These are phyloP conservation scores for Martensiomyces pterosporus DNA, from an alignment of 192 early-diverging fungal species.

Conservation along the genomic window DNA sequence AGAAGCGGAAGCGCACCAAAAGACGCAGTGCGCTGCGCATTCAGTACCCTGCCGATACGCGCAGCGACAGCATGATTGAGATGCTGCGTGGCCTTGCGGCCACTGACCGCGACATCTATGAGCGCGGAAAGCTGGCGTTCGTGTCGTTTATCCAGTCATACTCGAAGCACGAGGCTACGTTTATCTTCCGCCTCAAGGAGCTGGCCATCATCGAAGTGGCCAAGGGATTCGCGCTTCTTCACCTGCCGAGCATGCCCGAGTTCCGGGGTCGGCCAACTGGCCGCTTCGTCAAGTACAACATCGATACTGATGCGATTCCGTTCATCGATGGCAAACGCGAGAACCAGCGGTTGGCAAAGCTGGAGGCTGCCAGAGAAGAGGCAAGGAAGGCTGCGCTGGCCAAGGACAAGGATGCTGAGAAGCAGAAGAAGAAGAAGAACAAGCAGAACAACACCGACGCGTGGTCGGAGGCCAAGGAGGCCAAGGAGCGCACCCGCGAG, in stretches of 20 bases:
- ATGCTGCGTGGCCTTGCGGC: conserved; percentile 55
- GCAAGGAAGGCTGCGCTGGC: conserved; percentile 31
- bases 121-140: conserved; percentile 78
- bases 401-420: not conserved
- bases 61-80: conserved; percentile 52
- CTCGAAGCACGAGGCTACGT: conserved; percentile 87
- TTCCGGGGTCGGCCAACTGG: conserved; percentile 47
- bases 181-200: conserved; percentile 86
- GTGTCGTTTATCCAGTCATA: conserved; percentile 90
- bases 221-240: conserved; percentile 73
- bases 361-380: conserved; percentile 44
- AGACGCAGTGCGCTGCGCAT: conserved; percentile 38
- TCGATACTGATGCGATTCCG: conserved; percentile 46
- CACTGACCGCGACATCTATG: conserved; percentile 75
- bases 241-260: conserved; percentile 94
- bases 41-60: conserved; percentile 45
- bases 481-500: conserved; percentile 29
- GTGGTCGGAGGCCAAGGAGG: conserved; percentile 34
- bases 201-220: conserved; percentile 77
- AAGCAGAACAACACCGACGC: conserved; percentile 28
- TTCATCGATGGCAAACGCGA: conserved; percentile 43
- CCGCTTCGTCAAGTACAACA: conserved; percentile 25
- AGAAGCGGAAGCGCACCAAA: conserved; percentile 15
- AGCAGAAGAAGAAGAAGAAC: conserved; percentile 10
- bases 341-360: conserved; percentile 41